Conservation (phyloP, 441 rosid species). For the Omphalea diandra region DNA sequence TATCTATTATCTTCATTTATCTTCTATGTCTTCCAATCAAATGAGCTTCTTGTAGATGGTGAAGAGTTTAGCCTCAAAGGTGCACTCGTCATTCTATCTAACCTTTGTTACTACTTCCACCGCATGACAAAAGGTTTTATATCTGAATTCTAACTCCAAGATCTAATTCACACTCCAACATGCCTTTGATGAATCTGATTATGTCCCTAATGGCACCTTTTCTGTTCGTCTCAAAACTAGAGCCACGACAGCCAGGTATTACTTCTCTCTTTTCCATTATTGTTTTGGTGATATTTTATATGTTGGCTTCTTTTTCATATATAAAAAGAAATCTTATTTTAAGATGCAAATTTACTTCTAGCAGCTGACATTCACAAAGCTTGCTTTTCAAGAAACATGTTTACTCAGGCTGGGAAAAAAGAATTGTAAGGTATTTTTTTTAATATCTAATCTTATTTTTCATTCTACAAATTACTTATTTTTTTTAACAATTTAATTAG, state of each 20-base stretch:
- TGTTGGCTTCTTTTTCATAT: not conserved
- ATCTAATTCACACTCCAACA: constrained; percentile 90
- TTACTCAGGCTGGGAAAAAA: constrained; percentile 58
- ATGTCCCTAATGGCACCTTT: constrained; percentile 75
- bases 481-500: not conserved
- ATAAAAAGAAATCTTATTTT: no score
- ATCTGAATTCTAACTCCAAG: constrained; percentile 82
- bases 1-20: constrained; percentile 1
- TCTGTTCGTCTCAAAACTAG: constrained; percentile 89
- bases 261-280: not conserved
- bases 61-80: constrained; percentile 81
- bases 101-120: constrained; percentile 28
- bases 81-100: constrained; percentile 34
- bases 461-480: constrained; percentile 7
- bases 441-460: not conserved
- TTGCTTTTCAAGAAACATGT: constrained; percentile 76
- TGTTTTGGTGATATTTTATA: not conserved
- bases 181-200: constrained; percentile 83
- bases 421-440: constrained; percentile 49
- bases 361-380: constrained; percentile 77
- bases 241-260: constrained; percentile 88
- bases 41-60: constrained; percentile 79
- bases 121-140: constrained; percentile 50
- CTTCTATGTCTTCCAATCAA: constrained; percentile 59
- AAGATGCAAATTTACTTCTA: not conserved